phyloP scores from a whole-genome alignment of 805 yeast species.

The Starmerella riodocensis region DNA sequence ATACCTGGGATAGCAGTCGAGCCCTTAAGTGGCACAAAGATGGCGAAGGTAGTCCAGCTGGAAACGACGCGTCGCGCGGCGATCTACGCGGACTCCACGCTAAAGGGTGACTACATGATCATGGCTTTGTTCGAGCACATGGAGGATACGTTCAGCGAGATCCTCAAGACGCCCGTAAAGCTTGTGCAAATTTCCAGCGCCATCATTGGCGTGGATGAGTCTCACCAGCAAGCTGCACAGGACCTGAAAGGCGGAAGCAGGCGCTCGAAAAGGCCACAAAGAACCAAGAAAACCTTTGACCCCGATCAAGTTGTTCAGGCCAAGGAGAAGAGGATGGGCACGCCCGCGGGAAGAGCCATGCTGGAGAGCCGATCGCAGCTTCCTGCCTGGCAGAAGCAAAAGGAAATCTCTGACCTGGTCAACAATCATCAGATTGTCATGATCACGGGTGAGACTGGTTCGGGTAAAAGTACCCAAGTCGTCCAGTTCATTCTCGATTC shows the following conservation, averaged over 20 bases:
- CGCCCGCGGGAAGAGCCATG: constrained; percentile 31
- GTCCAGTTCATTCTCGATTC: constrained; percentile 80
- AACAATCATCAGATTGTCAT: constrained; percentile 50
- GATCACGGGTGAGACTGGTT: constrained; percentile 94
- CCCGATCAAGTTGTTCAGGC: constrained; percentile 27
- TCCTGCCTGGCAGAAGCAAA: constrained; percentile 74
- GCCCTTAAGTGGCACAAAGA: constrained; percentile 25
- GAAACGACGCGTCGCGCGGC: constrained; percentile 26
- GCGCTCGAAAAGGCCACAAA: background rate
- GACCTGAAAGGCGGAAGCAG: constrained; percentile 1
- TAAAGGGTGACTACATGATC: constrained; percentile 59
- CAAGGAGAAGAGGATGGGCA: constrained; percentile 27
- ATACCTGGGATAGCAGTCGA: constrained; percentile 58
- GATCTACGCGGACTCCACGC: constrained; percentile 22
- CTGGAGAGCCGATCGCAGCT: constrained; percentile 38
- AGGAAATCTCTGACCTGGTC: constrained; percentile 44
- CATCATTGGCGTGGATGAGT: constrained; percentile 23
- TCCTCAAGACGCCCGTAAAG: constrained; percentile 66
- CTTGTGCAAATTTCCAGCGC: constrained; percentile 33
- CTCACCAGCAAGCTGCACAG: background rate
- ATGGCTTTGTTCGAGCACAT: constrained; percentile 67
- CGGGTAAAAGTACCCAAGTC: constrained; percentile 91
- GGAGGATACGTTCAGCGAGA: constrained; percentile 42
- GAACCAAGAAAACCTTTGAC: constrained; percentile 20
- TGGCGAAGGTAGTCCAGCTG: constrained; percentile 27